Evolutionary conservation across 2,329 filamentous ascomycete species (phyloP), one percentile per base, ranked within the genome.

Genomic region (Metarhizium rileyi): DNA sequence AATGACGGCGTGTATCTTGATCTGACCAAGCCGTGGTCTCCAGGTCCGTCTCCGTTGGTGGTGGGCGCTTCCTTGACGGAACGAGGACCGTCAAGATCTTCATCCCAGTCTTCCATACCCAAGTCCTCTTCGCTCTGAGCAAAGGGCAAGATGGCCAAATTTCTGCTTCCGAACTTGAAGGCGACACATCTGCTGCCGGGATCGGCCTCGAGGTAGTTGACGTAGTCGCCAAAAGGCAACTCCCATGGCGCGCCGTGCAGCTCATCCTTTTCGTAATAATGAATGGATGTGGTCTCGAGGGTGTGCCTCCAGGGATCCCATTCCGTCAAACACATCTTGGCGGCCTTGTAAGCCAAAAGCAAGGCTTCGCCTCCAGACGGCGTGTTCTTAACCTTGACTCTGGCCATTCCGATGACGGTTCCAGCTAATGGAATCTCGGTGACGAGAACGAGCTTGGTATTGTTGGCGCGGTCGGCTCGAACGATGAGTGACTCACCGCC

Each of bases 221-320:
- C 78, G 63, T 85, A 89, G 54, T 86, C 80, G 63, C 80, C 81
- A 60, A 94, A 71, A 49, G 85, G 79, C 47, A 85, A 78, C 46
- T 86, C 83, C 85, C 90, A 96, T 0, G 91, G 90, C 54, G 81
- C 86, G 48, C 85, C 83, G 56, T 86, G 81, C 53, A 91, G 74
- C 63, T 95, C 90, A 62, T 96, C 90, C 65, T 93, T 87, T 67
- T 98, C 93, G 70, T 97, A 98, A 74, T 90, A 97, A 71, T 98
- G 93, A 60, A 98, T 91, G 47, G 91, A 97, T 55, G 93, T 81
- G 48, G 91, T 97, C 59, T 85, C 83, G 59, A 97, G 83, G 47
- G 80, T 80, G 66, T 87, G 77, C 57, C 81, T 82, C 63, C 86
- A 81, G 8, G 88, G 83, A 64, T 97, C 88, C 93, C 93, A 98